Percentiles rank a stretch among this genome's conserved stretches.
Evolutionary conservation across 75 land plant genomes (phyloP).

Genomic region (Chamaecyparis obtusa): DNA sequence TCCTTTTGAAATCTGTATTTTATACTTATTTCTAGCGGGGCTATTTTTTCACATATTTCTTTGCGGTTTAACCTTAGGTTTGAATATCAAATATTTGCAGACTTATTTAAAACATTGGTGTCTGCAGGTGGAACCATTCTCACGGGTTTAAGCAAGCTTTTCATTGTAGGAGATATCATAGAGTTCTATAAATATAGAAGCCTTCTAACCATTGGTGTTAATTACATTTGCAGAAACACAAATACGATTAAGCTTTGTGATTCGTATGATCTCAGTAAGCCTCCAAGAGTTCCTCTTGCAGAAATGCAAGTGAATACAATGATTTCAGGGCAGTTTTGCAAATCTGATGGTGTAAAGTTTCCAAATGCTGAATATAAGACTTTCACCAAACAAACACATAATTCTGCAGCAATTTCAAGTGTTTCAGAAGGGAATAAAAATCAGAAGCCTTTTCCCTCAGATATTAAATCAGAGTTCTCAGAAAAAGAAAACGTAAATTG

Average conservation of each 20-base stretch:
- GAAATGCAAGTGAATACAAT: constrained; percentile 4
- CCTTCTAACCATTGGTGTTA: neutral
- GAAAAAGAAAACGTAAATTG: neutral
- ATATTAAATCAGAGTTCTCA: constrained; percentile 1
- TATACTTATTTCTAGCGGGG: neutral
- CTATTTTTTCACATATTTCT: neutral
- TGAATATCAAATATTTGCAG: neutral
- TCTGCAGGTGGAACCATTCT: neutral
- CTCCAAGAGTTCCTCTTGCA: constrained; percentile 16
- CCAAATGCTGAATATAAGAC: neutral
- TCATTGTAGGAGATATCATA: neutral
- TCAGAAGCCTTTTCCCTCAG: neutral
- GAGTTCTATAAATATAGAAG: neutral
- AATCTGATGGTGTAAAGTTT: neutral
- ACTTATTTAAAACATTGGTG: neutral
- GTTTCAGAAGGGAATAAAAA: neutral
- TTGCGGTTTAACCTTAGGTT: neutral
- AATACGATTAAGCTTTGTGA: neutral
- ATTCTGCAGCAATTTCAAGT: constrained; percentile 7
- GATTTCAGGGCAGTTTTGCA: neutral
- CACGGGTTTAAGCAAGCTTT: neutral
- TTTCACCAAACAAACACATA: neutral
- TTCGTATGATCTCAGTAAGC: neutral
- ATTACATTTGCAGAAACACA: constrained; percentile 2
- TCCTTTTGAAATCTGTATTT: neutral